phyloP scores from a whole-genome alignment of 2,329 filamentous ascomycete species.

The Botrytis elliptica region DNA sequence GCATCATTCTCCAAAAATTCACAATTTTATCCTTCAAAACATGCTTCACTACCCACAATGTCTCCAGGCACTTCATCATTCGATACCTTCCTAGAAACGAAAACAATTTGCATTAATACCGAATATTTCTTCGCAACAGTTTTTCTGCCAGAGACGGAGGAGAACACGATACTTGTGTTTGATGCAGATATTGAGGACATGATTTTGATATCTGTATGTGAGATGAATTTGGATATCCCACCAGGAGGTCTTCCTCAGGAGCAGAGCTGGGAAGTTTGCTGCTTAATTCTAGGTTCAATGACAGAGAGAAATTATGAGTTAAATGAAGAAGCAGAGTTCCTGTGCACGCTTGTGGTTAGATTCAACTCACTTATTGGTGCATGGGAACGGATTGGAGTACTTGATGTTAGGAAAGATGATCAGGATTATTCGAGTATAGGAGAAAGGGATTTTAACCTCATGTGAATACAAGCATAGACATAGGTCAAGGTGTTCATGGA shows the following conservation, averaged over 20 bases:
- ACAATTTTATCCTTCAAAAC: neutral
- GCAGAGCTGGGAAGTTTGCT: neutral
- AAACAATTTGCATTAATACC: neutral
- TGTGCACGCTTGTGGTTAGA: neutral
- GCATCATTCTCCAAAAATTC: neutral
- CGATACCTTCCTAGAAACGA: neutral
- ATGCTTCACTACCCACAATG: neutral
- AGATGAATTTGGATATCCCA: neutral
- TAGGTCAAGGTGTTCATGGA: neutral
- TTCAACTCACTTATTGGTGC: neutral
- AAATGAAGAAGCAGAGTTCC: neutral
- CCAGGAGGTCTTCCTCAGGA: neutral
- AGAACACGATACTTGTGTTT: neutral
- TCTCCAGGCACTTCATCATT: neutral
- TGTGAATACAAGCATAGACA: neutral
- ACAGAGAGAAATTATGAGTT: neutral
- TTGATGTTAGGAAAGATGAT: slow-evolving; percentile 4
- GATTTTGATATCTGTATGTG: neutral
- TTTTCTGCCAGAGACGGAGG: neutral
- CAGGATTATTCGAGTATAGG: neutral
- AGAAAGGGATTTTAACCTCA: neutral
- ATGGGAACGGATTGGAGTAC: neutral
- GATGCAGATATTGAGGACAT: neutral
- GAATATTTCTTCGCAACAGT: neutral
- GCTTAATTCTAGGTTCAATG: neutral